Conservation (phyloP, 192 early-diverging fungal genomes). For the Umbelopsis ramanniana region DNA sequence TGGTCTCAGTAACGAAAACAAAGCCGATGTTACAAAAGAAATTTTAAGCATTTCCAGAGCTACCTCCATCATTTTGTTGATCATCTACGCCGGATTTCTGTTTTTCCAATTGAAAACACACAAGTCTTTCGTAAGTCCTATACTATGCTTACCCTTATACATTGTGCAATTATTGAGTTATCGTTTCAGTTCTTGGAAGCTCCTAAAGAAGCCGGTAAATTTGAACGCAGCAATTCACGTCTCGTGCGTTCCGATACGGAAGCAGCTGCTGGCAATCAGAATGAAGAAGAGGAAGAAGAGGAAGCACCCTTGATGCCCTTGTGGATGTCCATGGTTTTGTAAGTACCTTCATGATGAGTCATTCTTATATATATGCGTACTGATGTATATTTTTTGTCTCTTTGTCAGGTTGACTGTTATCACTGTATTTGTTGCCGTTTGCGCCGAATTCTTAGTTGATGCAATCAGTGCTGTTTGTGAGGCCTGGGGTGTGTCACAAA, state of each 20-base stretch:
- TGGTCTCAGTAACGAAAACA: slow-evolving; percentile 39
- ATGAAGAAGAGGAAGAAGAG: slow-evolving; percentile 60
- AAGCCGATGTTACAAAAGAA: slow-evolving; percentile 48
- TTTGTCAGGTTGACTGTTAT: slow-evolving; percentile 54
- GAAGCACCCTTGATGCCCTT: slow-evolving; percentile 65
- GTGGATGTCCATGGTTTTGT: slow-evolving; percentile 33
- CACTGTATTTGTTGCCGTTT: slow-evolving; percentile 76
- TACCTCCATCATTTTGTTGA: slow-evolving; percentile 68
- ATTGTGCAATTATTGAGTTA: neutral
- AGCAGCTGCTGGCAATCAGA: slow-evolving; percentile 23
- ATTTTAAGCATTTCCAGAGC: slow-evolving; percentile 65
- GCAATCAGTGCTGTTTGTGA: slow-evolving; percentile 80
- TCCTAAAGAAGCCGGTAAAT: slow-evolving; percentile 2
- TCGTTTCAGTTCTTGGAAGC: slow-evolving; percentile 16
- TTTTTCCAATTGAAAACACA: slow-evolving; percentile 86
- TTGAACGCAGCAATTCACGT: slow-evolving; percentile 21
- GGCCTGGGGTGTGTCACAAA: slow-evolving; percentile 70
- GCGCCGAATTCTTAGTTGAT: slow-evolving; percentile 84
- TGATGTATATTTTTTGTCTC: neutral
- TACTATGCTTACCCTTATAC: neutral
- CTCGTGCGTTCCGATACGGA: slow-evolving; percentile 6
- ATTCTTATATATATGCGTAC: neutral
- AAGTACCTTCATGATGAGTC: slow-evolving; percentile 35
- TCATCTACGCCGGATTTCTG: slow-evolving; percentile 69
- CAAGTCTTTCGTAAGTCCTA: slow-evolving; percentile 54